Evolutionary conservation across 352 stramenopile genomes (phyloP).

Genomic region (Globisporangium ultimum): DNA sequence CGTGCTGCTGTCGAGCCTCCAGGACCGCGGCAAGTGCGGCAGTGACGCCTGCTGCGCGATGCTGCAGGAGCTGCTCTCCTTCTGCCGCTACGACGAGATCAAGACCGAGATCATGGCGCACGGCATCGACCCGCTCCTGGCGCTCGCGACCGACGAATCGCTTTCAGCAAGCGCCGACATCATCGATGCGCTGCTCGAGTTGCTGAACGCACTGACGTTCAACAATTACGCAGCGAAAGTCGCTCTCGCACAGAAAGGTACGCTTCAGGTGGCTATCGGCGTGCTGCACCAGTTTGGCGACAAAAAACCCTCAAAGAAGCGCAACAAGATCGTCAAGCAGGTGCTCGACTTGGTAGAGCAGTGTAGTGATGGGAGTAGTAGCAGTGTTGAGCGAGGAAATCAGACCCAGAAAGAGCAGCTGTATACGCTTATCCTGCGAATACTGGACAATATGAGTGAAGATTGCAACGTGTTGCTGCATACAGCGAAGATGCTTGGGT

Average conservation of each 20-base stretch:
- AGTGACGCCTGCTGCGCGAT: constrained; percentile 15
- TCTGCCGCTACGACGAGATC: constrained; percentile 34
- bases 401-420: constrained; percentile 14
- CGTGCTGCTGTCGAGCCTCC: constrained; percentile 36
- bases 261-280: constrained; percentile 26
- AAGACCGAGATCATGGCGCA: constrained; percentile 26
- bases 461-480: constrained; percentile 33
- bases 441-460: constrained; percentile 27
- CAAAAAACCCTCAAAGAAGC: constrained; percentile 27
- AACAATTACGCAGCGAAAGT: constrained; percentile 19
- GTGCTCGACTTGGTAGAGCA: constrained; percentile 41
- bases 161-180: constrained; percentile 17
- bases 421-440: constrained; percentile 21
- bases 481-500: constrained; percentile 32
- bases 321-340: constrained; percentile 33
- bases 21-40: constrained; percentile 23
- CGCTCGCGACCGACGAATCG: constrained; percentile 15
- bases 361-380: constrained; percentile 6
- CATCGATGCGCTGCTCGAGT: constrained; percentile 40
- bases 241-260: constrained; percentile 17
- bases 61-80: constrained; percentile 33
- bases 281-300: constrained; percentile 12
- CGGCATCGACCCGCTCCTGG: constrained; percentile 32
- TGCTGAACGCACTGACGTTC: constrained; percentile 31
- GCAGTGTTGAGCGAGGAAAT: constrained; percentile 1